Evolutionary conservation across 306 rosid species (phyloP), one percentile per base, ranked within the genome.

Genomic region (Cotoneaster glaucophyllus): DNA sequence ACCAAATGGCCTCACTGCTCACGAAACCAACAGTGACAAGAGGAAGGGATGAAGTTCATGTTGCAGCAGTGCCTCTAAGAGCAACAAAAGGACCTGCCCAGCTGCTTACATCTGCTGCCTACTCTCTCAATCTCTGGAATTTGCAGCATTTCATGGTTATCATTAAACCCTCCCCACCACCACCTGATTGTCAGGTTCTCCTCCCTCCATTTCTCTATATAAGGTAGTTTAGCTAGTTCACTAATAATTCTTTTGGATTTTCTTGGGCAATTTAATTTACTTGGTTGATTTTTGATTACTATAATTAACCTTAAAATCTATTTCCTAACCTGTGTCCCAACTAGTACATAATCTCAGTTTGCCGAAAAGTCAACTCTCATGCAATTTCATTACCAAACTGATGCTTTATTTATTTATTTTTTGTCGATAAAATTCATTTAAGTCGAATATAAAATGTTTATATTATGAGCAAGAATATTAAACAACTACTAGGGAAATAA

Each of bases 1-100:
- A 28, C 54, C 25, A 64, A 52, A 91, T 89, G 97, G 85, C 80
- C 5, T 61, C 85, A 13, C 31, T 74, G 43, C 43, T 81, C 3
- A 57, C 80, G 8, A 87, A 52, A 19, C 45, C 88, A 53, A 69
- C 73, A 54, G 64, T 74, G 56, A 5, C 75, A 17, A 81, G 75
- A 21, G 85, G 85, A 11, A 82, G 86, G 78, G 91, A 94, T 13
- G 87, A 88, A 62, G 96, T 95, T 26, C 92, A 92, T 22, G 99
- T 95, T 14, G 95, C 97, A 26, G 84, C 97, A 68, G 83, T 92
- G 82, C 91, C 97, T 74, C 82, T 95, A 34, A 86, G 92, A 75
- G 97, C 97, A 77, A n/a, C 88, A 57, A 95, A 86, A 79, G 99
- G 99, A 71, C 97, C 96, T 61, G 84, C 97, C 34, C 97, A 95